phyloP scores from a whole-genome alignment of 805 yeast species.

The Blastobotrys chiropterorum region DNA sequence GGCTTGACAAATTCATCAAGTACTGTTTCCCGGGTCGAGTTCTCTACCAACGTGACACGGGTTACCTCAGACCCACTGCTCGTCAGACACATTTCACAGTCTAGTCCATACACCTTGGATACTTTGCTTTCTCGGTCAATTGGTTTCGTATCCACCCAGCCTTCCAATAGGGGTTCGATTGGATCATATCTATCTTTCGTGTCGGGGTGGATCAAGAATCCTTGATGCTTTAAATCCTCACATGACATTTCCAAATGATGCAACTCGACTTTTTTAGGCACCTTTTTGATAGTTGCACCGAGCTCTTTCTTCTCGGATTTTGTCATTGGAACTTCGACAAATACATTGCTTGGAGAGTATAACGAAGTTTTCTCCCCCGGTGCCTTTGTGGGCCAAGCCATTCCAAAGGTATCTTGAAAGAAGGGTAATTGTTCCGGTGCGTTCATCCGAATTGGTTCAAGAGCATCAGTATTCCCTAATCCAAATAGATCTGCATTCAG shows the following conservation, averaged over 20 bases:
- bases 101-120: constrained; percentile 66
- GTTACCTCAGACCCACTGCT: constrained; percentile 53
- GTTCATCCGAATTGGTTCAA: constrained; percentile 8
- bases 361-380: constrained; percentile 63
- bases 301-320: constrained; percentile 47
- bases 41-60: constrained; percentile 68
- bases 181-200: not conserved
- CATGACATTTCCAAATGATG: constrained; percentile 48
- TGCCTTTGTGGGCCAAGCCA: constrained; percentile 44
- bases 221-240: constrained; percentile 43
- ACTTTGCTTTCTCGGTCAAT: constrained; percentile 37
- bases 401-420: constrained; percentile 36
- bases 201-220: constrained; percentile 57
- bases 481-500: constrained; percentile 44
- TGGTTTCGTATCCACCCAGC: not conserved
- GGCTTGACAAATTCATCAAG: constrained; percentile 80
- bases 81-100: constrained; percentile 88
- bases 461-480: constrained; percentile 17
- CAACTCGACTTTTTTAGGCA: constrained; percentile 23
- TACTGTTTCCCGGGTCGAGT: constrained; percentile 46
- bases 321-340: constrained; percentile 51
- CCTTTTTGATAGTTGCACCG: constrained; percentile 29
- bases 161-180: not conserved
- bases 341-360: constrained; percentile 48
- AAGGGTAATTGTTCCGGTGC: constrained; percentile 25